phyloP scores from a whole-genome alignment of 495 filamentous ascomycete genomes.

The Aspergillus campestris region DNA sequence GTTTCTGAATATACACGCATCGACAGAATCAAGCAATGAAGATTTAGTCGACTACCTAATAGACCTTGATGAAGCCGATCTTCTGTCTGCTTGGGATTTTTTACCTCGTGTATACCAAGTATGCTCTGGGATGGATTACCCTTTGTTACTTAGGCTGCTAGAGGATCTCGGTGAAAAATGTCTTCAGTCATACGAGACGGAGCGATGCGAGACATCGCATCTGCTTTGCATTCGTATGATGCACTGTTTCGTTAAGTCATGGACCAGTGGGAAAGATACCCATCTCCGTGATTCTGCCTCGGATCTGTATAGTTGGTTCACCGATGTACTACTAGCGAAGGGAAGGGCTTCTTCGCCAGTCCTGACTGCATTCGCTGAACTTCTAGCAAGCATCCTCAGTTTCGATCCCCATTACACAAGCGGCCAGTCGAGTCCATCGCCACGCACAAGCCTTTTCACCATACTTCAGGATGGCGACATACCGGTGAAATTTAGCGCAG shows the following conservation, averaged over 20 bases:
- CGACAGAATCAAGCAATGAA: conserved; percentile 25
- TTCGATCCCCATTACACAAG: conserved; percentile 54
- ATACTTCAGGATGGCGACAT: conserved; percentile 60
- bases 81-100: conserved; percentile 47
- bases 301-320: conserved; percentile 75
- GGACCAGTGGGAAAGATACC: conserved; percentile 45
- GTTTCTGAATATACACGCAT: conserved; percentile 18
- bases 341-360: conserved; percentile 57
- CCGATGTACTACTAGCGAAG: conserved; percentile 52
- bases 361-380: conserved; percentile 54
- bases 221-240: conserved; percentile 63
- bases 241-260: conserved; percentile 53
- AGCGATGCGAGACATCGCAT: conserved; percentile 70
- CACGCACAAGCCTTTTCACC: conserved; percentile 64
- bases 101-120: conserved; percentile 35
- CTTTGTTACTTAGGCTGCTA: conserved; percentile 37
- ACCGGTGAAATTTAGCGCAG: conserved; percentile 67
- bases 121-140: conserved; percentile 21
- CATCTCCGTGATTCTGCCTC: conserved; percentile 54
- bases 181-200: conserved; percentile 53
- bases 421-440: conserved; percentile 49
- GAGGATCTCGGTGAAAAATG: conserved; percentile 50
- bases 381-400: conserved; percentile 61
- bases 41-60: conserved; percentile 51
- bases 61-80: conserved; percentile 48